Base-by-base conservation (phyloP, 148 eudicot genomes). In the Simmondsia chinensis region DNA sequence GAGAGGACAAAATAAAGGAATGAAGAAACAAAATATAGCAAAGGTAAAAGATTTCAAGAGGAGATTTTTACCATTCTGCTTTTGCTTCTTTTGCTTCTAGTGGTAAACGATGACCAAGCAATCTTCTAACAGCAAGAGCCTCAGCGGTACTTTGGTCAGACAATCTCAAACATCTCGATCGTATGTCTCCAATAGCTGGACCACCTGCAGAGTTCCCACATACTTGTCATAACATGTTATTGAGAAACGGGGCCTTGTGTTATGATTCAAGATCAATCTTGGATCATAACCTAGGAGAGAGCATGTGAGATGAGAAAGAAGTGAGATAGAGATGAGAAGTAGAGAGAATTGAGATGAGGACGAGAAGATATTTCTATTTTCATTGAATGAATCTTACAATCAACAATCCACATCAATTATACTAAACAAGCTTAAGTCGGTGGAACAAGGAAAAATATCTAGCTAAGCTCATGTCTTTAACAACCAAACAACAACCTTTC, bases 131-230 rank as follows among this genome's bases (percentile, higher is more conserved):
- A 37, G 97, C 88, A 58, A 85, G 78, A 50, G 95, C 93, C 71
- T 91, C 97, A 33, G 71, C 59, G 8, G 95, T 85, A 54, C 97
- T 91, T 60, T 69, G 59, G 56, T 91, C 97, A 52, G 95, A 77
- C 37, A 91, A 61, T 73, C 99, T 73, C 70, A 91, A 71, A 60
- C 99, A 91, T 74, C 99, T 82, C 22, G 99, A 91, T 43, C 99
- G 69, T 67, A 91, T 91, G 75, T 91, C 99, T 64, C 99, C 99
- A 68, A 91, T 94, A 48, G 99, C 99, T 5, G 95, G 95, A 52
- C 99, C 99, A 46, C 97, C 97, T 89, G 39, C 38, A 63, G 59
- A 47, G 56, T 29, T 35, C n/a, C 28, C 44, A 40, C 10, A 28
- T 34, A 23, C 27, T 18, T 34, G 24, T 17, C 18, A 48, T 50